Conservation (phyloP, 495 filamentous ascomycete species). For the Podospora conica region DNA sequence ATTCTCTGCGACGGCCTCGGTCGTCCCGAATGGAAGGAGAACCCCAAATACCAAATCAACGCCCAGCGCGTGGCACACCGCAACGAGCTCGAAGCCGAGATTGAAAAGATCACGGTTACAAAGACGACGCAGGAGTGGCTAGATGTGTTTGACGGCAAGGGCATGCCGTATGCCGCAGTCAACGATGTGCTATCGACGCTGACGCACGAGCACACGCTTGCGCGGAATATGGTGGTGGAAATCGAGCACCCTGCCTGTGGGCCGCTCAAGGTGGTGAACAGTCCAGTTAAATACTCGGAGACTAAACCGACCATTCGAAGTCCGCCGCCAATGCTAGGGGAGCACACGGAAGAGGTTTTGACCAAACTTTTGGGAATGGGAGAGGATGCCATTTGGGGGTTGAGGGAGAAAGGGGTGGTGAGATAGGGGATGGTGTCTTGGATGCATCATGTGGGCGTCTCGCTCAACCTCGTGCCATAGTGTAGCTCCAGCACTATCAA, state of each 20-base stretch:
- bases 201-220: constrained; percentile 77
- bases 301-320: constrained; percentile 69
- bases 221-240: constrained; percentile 81
- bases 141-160: constrained; percentile 76
- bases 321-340: constrained; percentile 78
- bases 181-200: constrained; percentile 85
- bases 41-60: constrained; percentile 72
- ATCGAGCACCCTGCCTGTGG: constrained; percentile 79
- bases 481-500: not conserved
- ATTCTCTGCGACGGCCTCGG: constrained; percentile 75
- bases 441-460: not conserved
- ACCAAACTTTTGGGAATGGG: constrained; percentile 57
- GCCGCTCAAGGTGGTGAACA: constrained; percentile 81
- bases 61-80: constrained; percentile 76
- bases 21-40: constrained; percentile 70
- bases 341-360: constrained; percentile 89
- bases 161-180: constrained; percentile 91
- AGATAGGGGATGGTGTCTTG: constrained; percentile 37
- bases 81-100: constrained; percentile 63
- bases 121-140: constrained; percentile 91
- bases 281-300: constrained; percentile 92
- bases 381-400: constrained; percentile 27
- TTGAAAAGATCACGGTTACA: constrained; percentile 64
- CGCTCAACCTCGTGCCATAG: not conserved
- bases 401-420: constrained; percentile 66